phyloP scores from a whole-genome alignment of 2,329 filamentous ascomycete genomes.

The Bipolaris bicolor region DNA sequence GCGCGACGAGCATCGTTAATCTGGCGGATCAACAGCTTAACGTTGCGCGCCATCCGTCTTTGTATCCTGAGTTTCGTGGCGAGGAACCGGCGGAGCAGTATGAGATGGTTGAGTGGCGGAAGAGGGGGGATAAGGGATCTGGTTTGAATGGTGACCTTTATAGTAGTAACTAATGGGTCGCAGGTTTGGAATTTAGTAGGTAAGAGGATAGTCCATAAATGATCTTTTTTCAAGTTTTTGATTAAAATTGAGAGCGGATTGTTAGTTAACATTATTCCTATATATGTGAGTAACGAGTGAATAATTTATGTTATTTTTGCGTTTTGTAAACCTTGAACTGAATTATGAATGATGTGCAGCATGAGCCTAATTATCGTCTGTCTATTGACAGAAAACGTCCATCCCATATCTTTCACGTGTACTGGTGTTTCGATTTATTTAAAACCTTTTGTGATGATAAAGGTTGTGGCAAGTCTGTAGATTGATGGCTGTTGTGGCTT shows the following conservation, averaged over 20 bases:
- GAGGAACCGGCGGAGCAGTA: neutral
- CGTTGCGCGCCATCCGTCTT: constrained; percentile 1
- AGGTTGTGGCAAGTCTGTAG: neutral
- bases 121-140: neutral
- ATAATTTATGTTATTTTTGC: too few species aligned
- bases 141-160: neutral
- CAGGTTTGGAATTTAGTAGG: neutral
- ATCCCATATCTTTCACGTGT: too few species aligned
- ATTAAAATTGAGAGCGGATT: too few species aligned
- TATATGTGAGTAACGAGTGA: too few species aligned
- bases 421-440: too few species aligned
- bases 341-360: too few species aligned
- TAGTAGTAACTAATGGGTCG: neutral
- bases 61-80: neutral
- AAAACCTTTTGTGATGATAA: neutral
- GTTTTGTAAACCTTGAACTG: too few species aligned
- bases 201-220: neutral
- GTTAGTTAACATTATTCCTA: too few species aligned
- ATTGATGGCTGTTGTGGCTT: neutral
- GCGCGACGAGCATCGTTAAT: constrained; percentile 7
- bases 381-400: too few species aligned
- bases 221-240: neutral
- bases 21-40: constrained; percentile 2
- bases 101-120: constrained; percentile 6
- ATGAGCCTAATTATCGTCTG: too few species aligned